Evolutionary conservation across 768 basidiomycete genomes (phyloP), one percentile per base, ranked within the genome.

Genomic region (Russula lepida): DNA sequence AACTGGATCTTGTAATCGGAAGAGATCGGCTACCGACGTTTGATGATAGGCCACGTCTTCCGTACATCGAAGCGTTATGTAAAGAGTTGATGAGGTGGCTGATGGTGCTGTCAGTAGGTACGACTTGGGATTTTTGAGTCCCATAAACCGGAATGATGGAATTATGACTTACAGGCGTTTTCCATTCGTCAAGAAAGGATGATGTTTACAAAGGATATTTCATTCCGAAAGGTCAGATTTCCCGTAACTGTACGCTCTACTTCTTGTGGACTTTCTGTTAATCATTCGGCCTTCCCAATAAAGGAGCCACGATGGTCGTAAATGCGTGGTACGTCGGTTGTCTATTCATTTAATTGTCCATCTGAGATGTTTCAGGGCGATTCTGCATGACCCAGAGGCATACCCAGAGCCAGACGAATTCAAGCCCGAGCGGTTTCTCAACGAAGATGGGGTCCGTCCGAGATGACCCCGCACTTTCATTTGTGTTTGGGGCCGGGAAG

Each of bases 1-100:
- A 74, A 46, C 57, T 74, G 19, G 71, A 72, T 54, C 27, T 44
- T 8, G 65, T 71, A 32, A 46, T 71, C 2, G 71, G 70, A 6
- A 27, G 56, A 23, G 64, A 68, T 11, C 54, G 72, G 28, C 50
- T 74, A 13, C 73, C 73, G 2, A 68, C 60, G 17, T 63, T 71
- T 19, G 53, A 54, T 5, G 72, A 73, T 48, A 60, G 69, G 30
- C 41, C 41, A 15, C 28, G 56, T 21, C 49, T 50, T 21, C 49
- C 49, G 0, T 50, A 50, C n/a, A 21, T 50, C 9, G 49, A 50
- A 21, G 49, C 49, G 5, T 21, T 50, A 4, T 50, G 49, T 19
- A 33, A 32, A 21, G 49, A 50, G n/a, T 12, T 50, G 30, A 21
- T 21, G 28, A 50, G 49, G 19, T 50, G 49, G 49, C 19, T 32